These are phyloP conservation scores for Diaporthe eres DNA, from an alignment of 2,329 filamentous ascomycete species.

Conservation along the genomic window DNA sequence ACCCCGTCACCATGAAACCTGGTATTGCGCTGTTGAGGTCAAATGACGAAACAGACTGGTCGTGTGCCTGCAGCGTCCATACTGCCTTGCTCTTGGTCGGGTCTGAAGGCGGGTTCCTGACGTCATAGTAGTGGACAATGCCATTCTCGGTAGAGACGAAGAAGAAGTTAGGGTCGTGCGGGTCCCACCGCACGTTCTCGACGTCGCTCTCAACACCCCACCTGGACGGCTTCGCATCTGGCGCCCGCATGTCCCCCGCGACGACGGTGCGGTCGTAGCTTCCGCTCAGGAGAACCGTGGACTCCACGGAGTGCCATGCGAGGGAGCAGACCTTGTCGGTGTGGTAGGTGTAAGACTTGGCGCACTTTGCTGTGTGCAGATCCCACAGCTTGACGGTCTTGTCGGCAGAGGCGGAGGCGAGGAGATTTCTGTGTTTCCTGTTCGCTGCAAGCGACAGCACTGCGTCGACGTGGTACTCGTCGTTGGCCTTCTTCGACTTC, in stretches of 20 bases:
- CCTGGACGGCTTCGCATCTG: conserved; percentile 82
- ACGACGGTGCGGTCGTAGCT: conserved; percentile 96
- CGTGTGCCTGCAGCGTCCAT: conserved; percentile 96
- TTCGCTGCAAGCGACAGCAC: conserved; percentile 94
- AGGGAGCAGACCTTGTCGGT: conserved; percentile 98
- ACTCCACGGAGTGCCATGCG: conserved; percentile 90
- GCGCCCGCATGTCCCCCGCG: conserved; percentile 95
- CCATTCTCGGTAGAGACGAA: conserved; percentile 95
- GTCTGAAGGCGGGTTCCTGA: conserved; percentile 80
- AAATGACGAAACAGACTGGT: conserved; percentile 91
- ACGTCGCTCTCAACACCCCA: conserved; percentile 98
- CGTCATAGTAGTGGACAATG: conserved; percentile 92
- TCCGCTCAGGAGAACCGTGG: conserved; percentile 90
- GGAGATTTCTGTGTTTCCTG: conserved; percentile 91
- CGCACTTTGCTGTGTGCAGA: conserved; percentile 89
- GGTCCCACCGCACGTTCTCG: conserved; percentile 93
- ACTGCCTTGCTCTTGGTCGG: conserved; percentile 85
- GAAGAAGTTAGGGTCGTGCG: conserved; percentile 93
- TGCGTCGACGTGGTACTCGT: conserved; percentile 93
- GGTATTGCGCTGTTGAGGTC: conserved; percentile 92
- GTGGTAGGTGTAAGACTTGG: conserved; percentile 95
- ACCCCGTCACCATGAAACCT: conserved; percentile 93
- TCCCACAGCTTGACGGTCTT: conserved; percentile 99
- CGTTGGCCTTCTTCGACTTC: conserved; percentile 89
- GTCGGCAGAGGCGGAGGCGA: conserved; percentile 95